phyloP scores from a whole-genome alignment of 768 basidiomycete species.

The Pisolithus orientalis region DNA sequence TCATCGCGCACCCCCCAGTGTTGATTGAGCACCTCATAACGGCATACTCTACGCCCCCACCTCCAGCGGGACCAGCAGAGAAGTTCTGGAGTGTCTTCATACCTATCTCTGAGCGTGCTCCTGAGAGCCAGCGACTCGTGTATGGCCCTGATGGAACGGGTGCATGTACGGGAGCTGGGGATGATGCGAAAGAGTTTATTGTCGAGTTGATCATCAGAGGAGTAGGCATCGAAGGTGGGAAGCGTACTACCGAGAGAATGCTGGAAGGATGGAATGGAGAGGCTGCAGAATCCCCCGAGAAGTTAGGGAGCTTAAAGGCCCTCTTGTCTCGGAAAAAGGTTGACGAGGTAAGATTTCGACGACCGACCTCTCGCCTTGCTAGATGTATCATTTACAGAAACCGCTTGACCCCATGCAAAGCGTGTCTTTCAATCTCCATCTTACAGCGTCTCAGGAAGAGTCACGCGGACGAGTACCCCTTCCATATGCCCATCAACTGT shows the following conservation, averaged over 20 bases:
- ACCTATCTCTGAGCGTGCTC: slow-evolving; percentile 54
- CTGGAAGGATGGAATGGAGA: slow-evolving; percentile 56
- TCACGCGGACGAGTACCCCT: slow-evolving; percentile 78
- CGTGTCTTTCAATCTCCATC: slow-evolving; percentile 81
- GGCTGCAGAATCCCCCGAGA: slow-evolving; percentile 40
- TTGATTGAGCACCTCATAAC: slow-evolving; percentile 64
- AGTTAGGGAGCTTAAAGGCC: slow-evolving; percentile 47
- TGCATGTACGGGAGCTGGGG: slow-evolving; percentile 28
- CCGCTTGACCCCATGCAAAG: slow-evolving; percentile 58
- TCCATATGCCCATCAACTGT: slow-evolving; percentile 76
- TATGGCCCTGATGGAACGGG: slow-evolving; percentile 53
- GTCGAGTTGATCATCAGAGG: slow-evolving; percentile 56
- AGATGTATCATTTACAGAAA: slow-evolving; percentile 17
- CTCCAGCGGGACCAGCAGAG: slow-evolving; percentile 49
- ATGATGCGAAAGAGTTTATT: slow-evolving; percentile 41
- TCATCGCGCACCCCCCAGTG: slow-evolving; percentile 63
- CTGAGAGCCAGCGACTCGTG: slow-evolving; percentile 56
- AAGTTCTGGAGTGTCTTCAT: slow-evolving; percentile 82
- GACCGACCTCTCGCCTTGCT: neutral
- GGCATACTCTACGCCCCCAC: slow-evolving; percentile 68
- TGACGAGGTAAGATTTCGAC: slow-evolving; percentile 28
- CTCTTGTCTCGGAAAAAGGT: slow-evolving; percentile 36
- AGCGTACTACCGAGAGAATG: slow-evolving; percentile 50
- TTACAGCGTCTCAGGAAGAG: slow-evolving; percentile 77
- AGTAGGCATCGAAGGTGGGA: slow-evolving; percentile 36